Base-by-base conservation (phyloP, 306 rosid species). In the Vigna hirtella region DNA sequence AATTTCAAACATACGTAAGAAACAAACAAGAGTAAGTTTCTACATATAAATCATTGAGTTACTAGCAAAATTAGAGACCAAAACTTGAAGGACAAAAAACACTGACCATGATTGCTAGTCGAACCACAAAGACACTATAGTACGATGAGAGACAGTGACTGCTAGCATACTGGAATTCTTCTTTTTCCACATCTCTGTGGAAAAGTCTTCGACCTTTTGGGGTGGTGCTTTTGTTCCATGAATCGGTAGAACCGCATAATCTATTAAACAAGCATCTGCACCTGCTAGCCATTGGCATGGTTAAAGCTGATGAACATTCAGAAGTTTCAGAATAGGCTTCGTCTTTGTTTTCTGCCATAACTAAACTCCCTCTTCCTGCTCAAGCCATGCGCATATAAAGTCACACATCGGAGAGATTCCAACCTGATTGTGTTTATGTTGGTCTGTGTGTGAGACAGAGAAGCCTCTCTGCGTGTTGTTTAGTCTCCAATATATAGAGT, bases 21-120 rank as follows among this genome's bases (percentile, higher is more conserved):
- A 36, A 65, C 5, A 34, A 34, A 30, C 6, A 65, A 65, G 17
- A 65, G 40, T 9, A 79, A 40, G 11, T 63, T 51, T 38, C 18
- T 62, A 12, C 71, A 61, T 70, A 17, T 51, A 3, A 69, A 69
- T 2, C 12, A 32, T 38, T 22, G 1, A 12, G 9, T 16, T 36
- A 66, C n/a, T 69, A 68, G 32, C 53, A 38, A 24, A 69, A 7
- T 13, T 58, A 63, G 38, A 24, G 57, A 59, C 15, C 42, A 50
- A 66, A 42, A 70, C 49, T 62, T 57, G 13, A 67, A 73, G 26
- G 14, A 34, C 13, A 53, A 34, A 63, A 63, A 57, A 24, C 17
- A 88, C 93, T 76, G 62, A 93, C 99, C 99, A 96, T 96, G 84
- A 96, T 96, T 26, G 99, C 99, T 14, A 96, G 85, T 65, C 99